Percentiles rank a stretch among this genome's conserved stretches.
phyloP scores from a whole-genome alignment of 2,329 filamentous ascomycete genomes.

The Aspergillus proliferans region DNA sequence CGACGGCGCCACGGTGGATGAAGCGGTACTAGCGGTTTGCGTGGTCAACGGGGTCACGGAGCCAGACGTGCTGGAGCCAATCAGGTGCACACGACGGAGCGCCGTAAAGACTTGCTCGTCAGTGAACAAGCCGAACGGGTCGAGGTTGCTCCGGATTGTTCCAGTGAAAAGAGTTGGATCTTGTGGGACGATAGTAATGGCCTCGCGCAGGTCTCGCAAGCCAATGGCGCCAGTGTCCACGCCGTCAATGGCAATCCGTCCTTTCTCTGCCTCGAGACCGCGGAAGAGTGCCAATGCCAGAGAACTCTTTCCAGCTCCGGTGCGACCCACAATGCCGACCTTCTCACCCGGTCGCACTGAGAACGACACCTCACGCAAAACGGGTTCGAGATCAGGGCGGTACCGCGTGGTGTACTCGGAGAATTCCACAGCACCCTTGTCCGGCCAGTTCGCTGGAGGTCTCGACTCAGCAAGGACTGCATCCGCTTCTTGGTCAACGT shows the following conservation, averaged over 20 bases:
- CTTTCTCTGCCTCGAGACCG: slow-evolving; percentile 81
- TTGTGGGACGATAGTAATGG: slow-evolving; percentile 95
- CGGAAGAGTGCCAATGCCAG: slow-evolving; percentile 89
- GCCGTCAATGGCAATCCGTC: slow-evolving; percentile 83
- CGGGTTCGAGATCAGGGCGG: slow-evolving; percentile 76
- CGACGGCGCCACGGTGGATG: slow-evolving; percentile 17
- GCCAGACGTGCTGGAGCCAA: slow-evolving; percentile 43
- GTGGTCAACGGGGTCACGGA: slow-evolving; percentile 28
- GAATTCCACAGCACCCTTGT: slow-evolving; percentile 79
- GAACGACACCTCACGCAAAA: slow-evolving; percentile 77
- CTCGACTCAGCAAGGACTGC: slow-evolving; percentile 70
- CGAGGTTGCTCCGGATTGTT: slow-evolving; percentile 84
- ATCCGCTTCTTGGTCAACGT: slow-evolving; percentile 87
- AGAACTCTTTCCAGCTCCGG: slow-evolving; percentile 94
- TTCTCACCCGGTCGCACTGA: slow-evolving; percentile 82
- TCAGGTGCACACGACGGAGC: slow-evolving; percentile 80
- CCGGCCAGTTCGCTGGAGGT: slow-evolving; percentile 77
- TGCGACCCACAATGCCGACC: slow-evolving; percentile 91
- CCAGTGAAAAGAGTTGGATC: slow-evolving; percentile 88
- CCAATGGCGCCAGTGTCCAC: slow-evolving; percentile 88
- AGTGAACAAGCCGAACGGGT: slow-evolving; percentile 82
- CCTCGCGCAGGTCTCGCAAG: slow-evolving; percentile 84
- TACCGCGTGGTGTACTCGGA: slow-evolving; percentile 84
- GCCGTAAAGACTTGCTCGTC: slow-evolving; percentile 87
- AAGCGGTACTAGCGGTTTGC: neutral